Conservation (phyloP, 768 basidiomycete genomes). For the Calvatia gigantea region DNA sequence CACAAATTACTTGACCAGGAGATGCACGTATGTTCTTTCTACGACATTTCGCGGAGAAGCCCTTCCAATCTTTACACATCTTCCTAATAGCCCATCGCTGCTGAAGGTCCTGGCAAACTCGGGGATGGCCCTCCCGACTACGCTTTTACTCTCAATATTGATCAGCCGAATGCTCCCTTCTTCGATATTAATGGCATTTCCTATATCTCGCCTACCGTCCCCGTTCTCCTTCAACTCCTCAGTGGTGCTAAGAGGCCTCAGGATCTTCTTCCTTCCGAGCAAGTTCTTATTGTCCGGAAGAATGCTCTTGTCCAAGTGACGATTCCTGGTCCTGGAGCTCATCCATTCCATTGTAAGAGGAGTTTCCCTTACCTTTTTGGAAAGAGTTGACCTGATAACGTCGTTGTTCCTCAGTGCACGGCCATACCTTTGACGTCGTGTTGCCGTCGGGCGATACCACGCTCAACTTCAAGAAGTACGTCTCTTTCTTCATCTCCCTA, state of each 20-base stretch:
- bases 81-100: slow-evolving; percentile 16
- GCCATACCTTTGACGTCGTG: slow-evolving; percentile 24
- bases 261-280: slow-evolving; percentile 6
- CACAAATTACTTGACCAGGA: slow-evolving; percentile 8
- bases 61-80: slow-evolving; percentile 9
- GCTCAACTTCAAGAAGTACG: slow-evolving; percentile 11
- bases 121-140: slow-evolving; percentile 9
- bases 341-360: slow-evolving; percentile 6
- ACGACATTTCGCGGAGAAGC: too few relatives aligned
- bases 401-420: slow-evolving; percentile 22
- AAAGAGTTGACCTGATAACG: too few relatives aligned
- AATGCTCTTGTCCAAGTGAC: slow-evolving; percentile 6
- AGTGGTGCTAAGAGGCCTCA: slow-evolving; percentile 1
- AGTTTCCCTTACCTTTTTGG: background rate
- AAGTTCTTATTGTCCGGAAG: background rate
- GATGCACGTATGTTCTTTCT: background rate
- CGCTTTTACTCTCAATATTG: background rate
- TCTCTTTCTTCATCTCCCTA: background rate
- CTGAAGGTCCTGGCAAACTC: background rate
- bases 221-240: slow-evolving; percentile 8
- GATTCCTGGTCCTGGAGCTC: slow-evolving; percentile 1
- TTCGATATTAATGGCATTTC: slow-evolving; percentile 8
- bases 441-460: slow-evolving; percentile 1
- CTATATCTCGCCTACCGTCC: background rate
- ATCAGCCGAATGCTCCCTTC: slow-evolving; percentile 3